Evolutionary conservation across 225 moss, liverwort and hornwort genomes (phyloP), one percentile per base, ranked within the genome.

Genomic region (Pseudisothecium myosuroides): DNA sequence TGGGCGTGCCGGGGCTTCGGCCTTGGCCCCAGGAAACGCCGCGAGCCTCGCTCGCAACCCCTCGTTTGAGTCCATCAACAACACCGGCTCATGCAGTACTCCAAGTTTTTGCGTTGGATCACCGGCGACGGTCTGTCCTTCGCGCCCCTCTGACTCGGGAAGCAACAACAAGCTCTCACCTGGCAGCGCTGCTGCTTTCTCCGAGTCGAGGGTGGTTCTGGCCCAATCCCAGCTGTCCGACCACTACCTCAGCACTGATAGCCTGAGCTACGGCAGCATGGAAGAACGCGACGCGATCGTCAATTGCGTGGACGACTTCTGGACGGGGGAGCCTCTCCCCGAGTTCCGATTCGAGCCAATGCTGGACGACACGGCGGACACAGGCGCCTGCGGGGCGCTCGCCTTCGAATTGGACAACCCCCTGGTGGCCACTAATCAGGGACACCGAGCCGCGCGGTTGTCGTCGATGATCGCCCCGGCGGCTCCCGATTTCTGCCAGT

Each of bases 41-140:
- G 80, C 80, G 55, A 61, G 87, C 76, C 71, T 93, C 11, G 88
- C 94, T 74, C 93, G 93, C 93, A 93, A 95, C 65, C 91, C 93
- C 31, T 92, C 94, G 88, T 95, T 88, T 95, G 94, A 95, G 94
- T 95, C 94, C 9, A 90, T 90, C 56, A 94, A 89, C 62, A 94
- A 90, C 65, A 95, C 86, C 81, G 94, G 91, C 93, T 95, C 94
- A 95, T 95, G 94, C 94, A 95, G 94, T 95, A 95, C 94, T 95
- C 94, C 94, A 95, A 95, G 94, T 95, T 93, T 95, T 90, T 93
- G 93, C 93, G 93, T 88, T 76, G 93, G 92, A 91, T 93, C 92
- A 93, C 94, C 93, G 89, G 89, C 24, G 12, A 92, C 92, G 94
- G 94, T 95, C 86, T 88, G 71, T 91, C 93, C 92, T 86, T 77